Base-by-base conservation (phyloP, 139 green algal genomes). In the Volvox africanus region DNA sequence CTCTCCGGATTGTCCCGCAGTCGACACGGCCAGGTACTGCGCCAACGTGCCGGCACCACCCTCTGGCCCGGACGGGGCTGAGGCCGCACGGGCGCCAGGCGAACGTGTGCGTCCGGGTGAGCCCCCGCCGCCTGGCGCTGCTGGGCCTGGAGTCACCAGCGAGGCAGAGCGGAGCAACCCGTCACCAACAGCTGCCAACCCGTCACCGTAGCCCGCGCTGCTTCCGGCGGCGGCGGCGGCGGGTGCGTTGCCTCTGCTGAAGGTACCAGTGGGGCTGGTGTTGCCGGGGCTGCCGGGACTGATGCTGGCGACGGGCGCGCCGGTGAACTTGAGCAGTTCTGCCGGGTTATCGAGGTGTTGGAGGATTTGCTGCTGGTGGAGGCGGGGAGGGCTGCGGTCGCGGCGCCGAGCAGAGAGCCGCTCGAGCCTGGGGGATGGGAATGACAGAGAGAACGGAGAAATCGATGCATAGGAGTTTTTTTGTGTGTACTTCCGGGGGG, bases 21-120 rank as follows among this genome's bases (percentile, higher is more conserved):
- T 77, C 6, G 55, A 12, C 21, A 85, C 69, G 13, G 86, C 55
- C 30, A 90, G 86, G 85, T 89, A 89, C 69, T 67, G 33, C 17
- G 85, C 68, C 37, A 89, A 68, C 18, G 78, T 84, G 78, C 78
- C 78, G 36, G 37, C 35, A 1, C 37, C 78, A 1, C 13, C 78
- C 0, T 30, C 78, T 14, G 78, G 14, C 21, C 21, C 37, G 36
- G 78, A 22, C 21, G 78, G 20, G 36, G 78, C 37, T 22, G 36
- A 33, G 36, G 20, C 37, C 1, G 17, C 78, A 20, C 36, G 17
- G 78, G 5, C 32, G 9, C 28, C 17, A 16, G 24, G 44, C 44
- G 44, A 55, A 9, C 44, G 44, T 55, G 44, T 9, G 44, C 44
- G 12, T 35, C 16, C 12, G 1, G 76, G 76, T 19, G 76, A 62